A percentile compares a stretch with the other conserved stretches of the same genome.
Conservation (phyloP, 352 stramenopile genomes). For the Phytophthora agathidicida region DNA sequence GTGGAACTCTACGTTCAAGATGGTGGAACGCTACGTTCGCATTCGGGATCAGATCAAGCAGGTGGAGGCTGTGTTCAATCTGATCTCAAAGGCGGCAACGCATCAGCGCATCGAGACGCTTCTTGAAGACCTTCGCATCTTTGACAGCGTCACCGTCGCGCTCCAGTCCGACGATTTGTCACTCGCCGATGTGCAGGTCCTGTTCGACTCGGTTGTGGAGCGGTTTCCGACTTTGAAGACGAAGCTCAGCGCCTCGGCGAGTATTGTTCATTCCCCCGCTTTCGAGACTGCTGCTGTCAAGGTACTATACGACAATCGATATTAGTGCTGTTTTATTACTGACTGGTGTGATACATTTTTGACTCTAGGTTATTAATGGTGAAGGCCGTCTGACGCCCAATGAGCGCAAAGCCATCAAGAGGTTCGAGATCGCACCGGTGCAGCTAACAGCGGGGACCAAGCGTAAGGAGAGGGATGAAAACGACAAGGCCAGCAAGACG, state of each 20-base stretch:
- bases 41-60: constrained; percentile 10
- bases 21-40: constrained; percentile 5
- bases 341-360: not conserved
- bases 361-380: not conserved
- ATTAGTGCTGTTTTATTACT: not conserved
- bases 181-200: too few relatives aligned
- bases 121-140: not conserved
- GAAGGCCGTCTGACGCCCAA: not conserved
- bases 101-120: constrained; percentile 10
- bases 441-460: too few relatives aligned
- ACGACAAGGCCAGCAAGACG: not conserved
- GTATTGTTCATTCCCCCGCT: too few relatives aligned
- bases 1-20: constrained; percentile 7
- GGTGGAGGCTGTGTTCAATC: constrained; percentile 3
- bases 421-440: not conserved
- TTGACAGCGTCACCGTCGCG: constrained; percentile 11
- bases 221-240: too few relatives aligned
- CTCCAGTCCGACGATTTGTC: constrained; percentile 2
- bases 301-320: not conserved
- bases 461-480: not conserved
- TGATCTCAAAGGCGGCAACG: not conserved
- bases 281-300: too few relatives aligned
- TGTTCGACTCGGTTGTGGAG: too few relatives aligned
- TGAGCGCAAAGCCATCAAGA: constrained; percentile 1
- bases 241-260: too few relatives aligned